Evolutionary conservation across 176 grass and related monocot genomes (phyloP).

Genomic region (Tillandsia fasciculata): DNA sequence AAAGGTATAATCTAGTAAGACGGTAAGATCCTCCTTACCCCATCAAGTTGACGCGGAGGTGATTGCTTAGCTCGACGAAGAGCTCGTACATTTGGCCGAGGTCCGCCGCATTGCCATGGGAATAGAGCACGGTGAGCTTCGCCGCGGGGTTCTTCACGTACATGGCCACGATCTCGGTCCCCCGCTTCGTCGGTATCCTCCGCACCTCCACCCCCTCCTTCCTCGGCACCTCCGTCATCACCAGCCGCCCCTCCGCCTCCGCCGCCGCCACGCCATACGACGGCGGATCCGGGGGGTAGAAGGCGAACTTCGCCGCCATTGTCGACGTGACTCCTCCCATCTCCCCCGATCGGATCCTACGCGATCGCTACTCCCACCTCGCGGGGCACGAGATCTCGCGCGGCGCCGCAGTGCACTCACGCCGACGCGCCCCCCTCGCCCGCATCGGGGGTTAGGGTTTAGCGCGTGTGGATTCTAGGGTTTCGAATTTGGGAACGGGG

Average conservation of each 20-base stretch:
- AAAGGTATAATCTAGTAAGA: background rate
- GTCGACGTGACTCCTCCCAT: conserved; percentile 86
- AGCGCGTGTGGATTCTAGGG: background rate
- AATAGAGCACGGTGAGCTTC: conserved; percentile 59
- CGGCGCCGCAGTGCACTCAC: background rate
- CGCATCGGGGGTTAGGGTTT: background rate
- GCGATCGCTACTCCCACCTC: background rate
- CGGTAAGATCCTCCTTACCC: conserved; percentile 31
- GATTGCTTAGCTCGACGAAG: conserved; percentile 61
- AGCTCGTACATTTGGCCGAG: conserved; percentile 59
- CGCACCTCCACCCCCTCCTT: conserved; percentile 56
- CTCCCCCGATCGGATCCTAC: conserved; percentile 5
- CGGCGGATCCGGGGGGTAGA: conserved; percentile 69
- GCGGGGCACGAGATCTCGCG: background rate
- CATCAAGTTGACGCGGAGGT: conserved; percentile 73
- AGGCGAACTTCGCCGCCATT: conserved; percentile 70
- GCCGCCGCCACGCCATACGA: conserved; percentile 44
- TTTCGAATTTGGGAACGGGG: background rate
- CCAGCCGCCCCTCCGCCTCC: conserved; percentile 29
- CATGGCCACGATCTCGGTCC: conserved; percentile 59
- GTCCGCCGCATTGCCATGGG: conserved; percentile 72
- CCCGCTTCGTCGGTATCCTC: conserved; percentile 48
- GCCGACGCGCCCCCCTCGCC: too few species aligned
- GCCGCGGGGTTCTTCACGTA: conserved; percentile 49
- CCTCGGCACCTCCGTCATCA: conserved; percentile 30